These are phyloP conservation scores for Plasmodium ovale DNA, from an alignment of 169 alveolate species.

Conservation along the genomic window DNA sequence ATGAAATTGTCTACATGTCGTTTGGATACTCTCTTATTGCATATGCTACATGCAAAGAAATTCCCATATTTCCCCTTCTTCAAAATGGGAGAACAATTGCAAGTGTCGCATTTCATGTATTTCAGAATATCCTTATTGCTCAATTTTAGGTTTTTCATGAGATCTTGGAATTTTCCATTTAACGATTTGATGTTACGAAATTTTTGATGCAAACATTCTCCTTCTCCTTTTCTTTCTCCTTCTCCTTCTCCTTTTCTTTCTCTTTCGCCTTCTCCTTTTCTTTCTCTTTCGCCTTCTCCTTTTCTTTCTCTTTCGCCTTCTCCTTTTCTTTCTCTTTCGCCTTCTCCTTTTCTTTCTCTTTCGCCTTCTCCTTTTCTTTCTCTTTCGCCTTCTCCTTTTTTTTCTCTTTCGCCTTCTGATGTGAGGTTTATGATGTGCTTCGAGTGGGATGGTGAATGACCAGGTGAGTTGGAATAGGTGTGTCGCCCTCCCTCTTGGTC, in stretches of 20 bases:
- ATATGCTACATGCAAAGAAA: constrained; percentile 20
- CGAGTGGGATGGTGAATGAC: no score
- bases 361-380: background rate
- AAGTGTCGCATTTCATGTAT: constrained; percentile 11
- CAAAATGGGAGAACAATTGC: background rate
- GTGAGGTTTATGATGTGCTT: no score
- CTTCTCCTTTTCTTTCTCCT: no score
- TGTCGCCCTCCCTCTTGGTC: no score
- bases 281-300: no score
- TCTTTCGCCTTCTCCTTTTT: no score
- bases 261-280: no score
- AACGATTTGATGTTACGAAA: constrained; percentile 2
- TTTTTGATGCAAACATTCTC: constrained; percentile 7
- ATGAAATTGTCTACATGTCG: constrained; percentile 17
- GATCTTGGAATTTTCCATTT: background rate
- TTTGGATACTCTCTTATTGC: constrained; percentile 17
- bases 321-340: background rate
- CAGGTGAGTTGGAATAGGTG: no score
- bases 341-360: background rate
- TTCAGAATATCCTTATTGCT: constrained; percentile 2
- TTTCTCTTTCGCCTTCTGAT: background rate
- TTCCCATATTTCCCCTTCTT: constrained; percentile 45
- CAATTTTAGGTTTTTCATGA: constrained; percentile 33
- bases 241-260: no score
- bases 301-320: no score